Evolutionary conservation across 305 asterid species (phyloP), one percentile per base, ranked within the genome.

Genomic region (Withania somnifera): DNA sequence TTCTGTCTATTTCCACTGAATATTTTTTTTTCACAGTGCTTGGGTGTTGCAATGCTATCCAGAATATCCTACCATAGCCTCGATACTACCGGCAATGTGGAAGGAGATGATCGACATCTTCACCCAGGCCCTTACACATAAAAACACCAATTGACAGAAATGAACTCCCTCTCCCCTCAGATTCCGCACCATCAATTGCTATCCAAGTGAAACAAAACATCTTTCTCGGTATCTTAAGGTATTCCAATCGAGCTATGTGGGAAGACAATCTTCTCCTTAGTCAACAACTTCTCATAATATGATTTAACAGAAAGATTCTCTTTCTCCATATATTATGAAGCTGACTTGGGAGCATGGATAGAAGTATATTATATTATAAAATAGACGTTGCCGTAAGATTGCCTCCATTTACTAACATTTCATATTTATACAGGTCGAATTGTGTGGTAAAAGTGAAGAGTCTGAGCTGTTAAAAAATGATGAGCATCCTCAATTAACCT

Each of bases 401-500:
- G 47, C 73, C 83, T 78, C 79, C 75, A 77, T 77, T 75, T 61
- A 34, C 81, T 67, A 64, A 77, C 77, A 32, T 82, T 82, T 36
- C 60, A 83, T 78, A 64, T 38, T 73, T 84, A 77, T 52, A 57
- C 94, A 96, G 99, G 93, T 93, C 85, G 98, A 96, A 81, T 83
- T 96, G 83, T 92, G 97, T 52, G 85, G 84, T 85, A 82, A 54
- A 82, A 89, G 87, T 30, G 94, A 90, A 82, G 93, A 88, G 82
- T 87, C 83, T 40, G 97, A 94, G 83, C 93, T 92, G 80, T 94
- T 96, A 84, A 80, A 88, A 81, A 91, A 88, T 89, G 89, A 89
- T 51, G 84, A 91, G 81, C 98, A 96, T 86, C 99, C 99, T 83
- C 99, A 96, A 88, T 94, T 83, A 95, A 90, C 81, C 82, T 94